Base-by-base conservation (phyloP, 2,329 filamentous ascomycete genomes). In the Pestalotiopsis sp. region DNA sequence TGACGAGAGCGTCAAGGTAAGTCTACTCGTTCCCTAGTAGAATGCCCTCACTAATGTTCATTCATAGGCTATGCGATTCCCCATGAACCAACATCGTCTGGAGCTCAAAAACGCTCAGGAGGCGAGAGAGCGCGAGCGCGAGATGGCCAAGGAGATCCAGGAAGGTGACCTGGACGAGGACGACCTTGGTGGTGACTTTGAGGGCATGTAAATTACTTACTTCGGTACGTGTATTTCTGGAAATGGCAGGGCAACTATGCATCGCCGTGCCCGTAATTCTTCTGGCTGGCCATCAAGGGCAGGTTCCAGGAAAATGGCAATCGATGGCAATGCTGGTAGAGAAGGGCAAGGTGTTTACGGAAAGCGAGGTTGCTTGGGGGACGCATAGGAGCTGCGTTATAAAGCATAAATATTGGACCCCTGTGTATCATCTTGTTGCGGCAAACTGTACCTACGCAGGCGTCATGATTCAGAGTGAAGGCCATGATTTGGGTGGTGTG, bases 41-140 rank as follows among this genome's bases (percentile, higher is more conserved):
- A 31, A 67, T 70, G 66, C 45, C 7, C 1, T n/a, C 17, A 61
- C 76, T 83, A 77, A 82, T 70, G 64, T 66, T 9, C 23, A 59
- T 70, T 5, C 65, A n/a, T 11, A 95, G 93, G 95, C 96, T 31
- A 99, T 99, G 96, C 91, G 96, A 67, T 99, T 98, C 83, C 96
- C 96, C 2, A 98, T 98, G 95, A 98, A 99, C 85, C 96, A 98
- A 82, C 96, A 99, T 83, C 90, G 96, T 20, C 87, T 98, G 68
- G 96, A 99, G 83, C 88, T 99, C 68, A 98, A 98, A 89, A 98
- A 97, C 76, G 96, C 96, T 0, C 95, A 98, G 81, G 97, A 99
- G 83, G 96, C 96, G n/a, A 89, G 96, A 65, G 96, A 99, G 81
- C 89, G 96, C 23, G 96, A 99, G 85, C 89, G 96, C 20, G 96